Percentiles rank a stretch among this genome's conserved stretches.
These are phyloP conservation scores for Pseudonitzschia delicatissima DNA, from an alignment of 108 stramenopile species.

Conservation along the genomic window DNA sequence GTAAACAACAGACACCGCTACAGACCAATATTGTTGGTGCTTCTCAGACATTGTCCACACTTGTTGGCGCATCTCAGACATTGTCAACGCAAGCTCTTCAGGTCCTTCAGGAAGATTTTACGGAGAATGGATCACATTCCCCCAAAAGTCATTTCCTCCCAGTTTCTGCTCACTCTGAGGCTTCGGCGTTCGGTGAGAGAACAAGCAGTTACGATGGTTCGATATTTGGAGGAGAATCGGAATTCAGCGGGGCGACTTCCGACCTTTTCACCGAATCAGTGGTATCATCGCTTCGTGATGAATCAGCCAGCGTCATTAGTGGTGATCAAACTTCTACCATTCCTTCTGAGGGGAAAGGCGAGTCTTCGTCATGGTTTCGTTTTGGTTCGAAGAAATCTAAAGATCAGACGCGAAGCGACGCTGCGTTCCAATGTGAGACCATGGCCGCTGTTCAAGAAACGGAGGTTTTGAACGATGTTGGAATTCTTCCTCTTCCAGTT, in stretches of 20 bases:
- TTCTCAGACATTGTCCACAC: too few relatives aligned
- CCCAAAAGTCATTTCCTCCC: neutral
- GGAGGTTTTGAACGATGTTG: conserved; percentile 7
- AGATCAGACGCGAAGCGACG: neutral
- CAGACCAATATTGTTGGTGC: conserved; percentile 7
- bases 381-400: conserved; percentile 25
- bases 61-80: neutral
- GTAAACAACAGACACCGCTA: neutral
- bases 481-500: neutral
- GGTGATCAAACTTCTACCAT: conserved; percentile 1
- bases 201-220: conserved; percentile 1
- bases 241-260: conserved; percentile 1
- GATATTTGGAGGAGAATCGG: neutral
- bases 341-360: neutral
- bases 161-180: neutral
- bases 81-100: conserved; percentile 6
- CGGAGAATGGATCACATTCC: neutral
- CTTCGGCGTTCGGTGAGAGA: neutral
- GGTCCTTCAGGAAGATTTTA: conserved; percentile 13
- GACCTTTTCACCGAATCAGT: conserved; percentile 27
- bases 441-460: conserved; percentile 12
- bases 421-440: neutral
- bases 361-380: conserved; percentile 30
- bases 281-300: conserved; percentile 16
- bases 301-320: neutral